A percentile compares a stretch with the other conserved stretches of the same genome.
Conservation (phyloP, 257 asterid species). For the Petunia secreta region DNA sequence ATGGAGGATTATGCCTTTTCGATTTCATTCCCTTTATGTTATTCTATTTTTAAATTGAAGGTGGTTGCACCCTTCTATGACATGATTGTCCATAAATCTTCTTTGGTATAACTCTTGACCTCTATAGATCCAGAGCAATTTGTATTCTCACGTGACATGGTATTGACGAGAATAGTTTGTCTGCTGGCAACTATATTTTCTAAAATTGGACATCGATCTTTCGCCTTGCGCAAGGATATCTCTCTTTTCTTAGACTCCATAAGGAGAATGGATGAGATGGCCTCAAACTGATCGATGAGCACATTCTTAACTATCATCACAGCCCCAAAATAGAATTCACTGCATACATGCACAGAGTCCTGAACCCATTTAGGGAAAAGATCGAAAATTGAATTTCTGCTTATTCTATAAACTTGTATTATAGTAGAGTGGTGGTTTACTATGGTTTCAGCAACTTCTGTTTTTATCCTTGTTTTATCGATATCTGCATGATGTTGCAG, state of each 20-base stretch:
- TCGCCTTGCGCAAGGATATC: too few relatives aligned
- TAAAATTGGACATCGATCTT: neutral
- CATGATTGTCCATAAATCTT: neutral
- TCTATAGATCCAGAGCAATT: neutral
- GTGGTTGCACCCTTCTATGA: neutral
- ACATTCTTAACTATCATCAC: neutral
- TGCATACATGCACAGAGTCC: neutral
- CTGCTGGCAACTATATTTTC: neutral
- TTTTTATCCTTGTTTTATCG: too few relatives aligned
- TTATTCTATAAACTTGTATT: neutral
- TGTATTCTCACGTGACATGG: slow-evolving; percentile 8
- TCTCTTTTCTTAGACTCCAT: too few relatives aligned
- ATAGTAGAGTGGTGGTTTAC: too few relatives aligned
- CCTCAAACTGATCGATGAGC: neutral
- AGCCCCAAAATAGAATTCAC: neutral
- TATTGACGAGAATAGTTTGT: neutral
- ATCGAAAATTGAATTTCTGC: neutral
- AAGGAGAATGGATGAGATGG: neutral
- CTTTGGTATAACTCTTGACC: neutral
- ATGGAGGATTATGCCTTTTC: neutral
- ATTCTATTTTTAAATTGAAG: neutral
- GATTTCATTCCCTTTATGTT: neutral
- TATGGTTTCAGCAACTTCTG: too few relatives aligned
- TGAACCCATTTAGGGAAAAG: neutral
- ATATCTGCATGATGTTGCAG: neutral